These are phyloP conservation scores for Nannochloropsis oceanica DNA, from an alignment of 108 stramenopile genomes.

Conservation along the genomic window DNA sequence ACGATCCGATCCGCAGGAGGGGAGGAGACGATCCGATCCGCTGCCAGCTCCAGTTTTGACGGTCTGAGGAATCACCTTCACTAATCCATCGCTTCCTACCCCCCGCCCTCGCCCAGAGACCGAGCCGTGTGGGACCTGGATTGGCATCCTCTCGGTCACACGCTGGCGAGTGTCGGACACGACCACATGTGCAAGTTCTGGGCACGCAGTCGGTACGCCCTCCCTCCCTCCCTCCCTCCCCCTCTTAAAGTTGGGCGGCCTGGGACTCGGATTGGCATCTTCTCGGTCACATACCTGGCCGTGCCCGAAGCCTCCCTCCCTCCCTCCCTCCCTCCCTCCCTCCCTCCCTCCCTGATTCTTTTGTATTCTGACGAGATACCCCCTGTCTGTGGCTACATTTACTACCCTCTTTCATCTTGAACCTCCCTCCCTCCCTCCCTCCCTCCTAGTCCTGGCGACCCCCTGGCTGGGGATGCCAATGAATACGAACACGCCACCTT, in stretches of 20 bases:
- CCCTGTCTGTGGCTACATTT: not conserved
- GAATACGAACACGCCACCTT: too few species aligned
- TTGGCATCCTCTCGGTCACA: slow-evolving; percentile 88
- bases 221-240: not conserved
- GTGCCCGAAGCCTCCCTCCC: not conserved
- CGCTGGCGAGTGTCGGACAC: slow-evolving; percentile 70
- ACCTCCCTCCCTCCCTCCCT: not conserved
- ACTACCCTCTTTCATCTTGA: not conserved
- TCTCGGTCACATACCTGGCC: too few species aligned
- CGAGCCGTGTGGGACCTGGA: slow-evolving; percentile 79
- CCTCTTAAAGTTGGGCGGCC: too few species aligned
- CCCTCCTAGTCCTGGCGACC: not conserved
- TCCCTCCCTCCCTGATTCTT: not conserved
- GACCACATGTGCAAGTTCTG: slow-evolving; percentile 87
- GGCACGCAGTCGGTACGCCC: slow-evolving; percentile 61
- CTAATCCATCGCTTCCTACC: not conserved
- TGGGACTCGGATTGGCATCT: too few species aligned
- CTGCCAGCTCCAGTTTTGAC: too few species aligned
- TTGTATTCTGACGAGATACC: too few species aligned
- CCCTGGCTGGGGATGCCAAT: too few species aligned
- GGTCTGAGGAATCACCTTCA: too few species aligned
- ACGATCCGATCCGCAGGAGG: not conserved
- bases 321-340: not conserved
- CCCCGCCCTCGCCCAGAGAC: not conserved
- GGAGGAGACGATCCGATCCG: not conserved